Percentiles rank a stretch among this genome's conserved stretches.
These are phyloP conservation scores for Pneumocystis canis DNA, from an alignment of 1,139 yeast genomes.

Conservation along the genomic window DNA sequence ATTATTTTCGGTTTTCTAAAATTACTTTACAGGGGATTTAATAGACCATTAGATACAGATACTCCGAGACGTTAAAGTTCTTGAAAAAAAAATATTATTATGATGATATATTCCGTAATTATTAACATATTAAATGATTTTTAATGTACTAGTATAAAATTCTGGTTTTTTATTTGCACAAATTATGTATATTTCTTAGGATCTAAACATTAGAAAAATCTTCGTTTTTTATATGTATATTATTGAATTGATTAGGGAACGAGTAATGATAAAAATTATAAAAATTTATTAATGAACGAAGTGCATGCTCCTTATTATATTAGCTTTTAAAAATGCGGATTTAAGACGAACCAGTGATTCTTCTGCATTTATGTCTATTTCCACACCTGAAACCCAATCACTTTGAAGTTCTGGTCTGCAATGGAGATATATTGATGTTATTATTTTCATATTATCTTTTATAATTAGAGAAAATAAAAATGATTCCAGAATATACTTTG, in stretches of 20 bases:
- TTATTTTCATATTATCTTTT: slow-evolving; percentile 63
- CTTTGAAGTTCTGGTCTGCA: slow-evolving; percentile 60
- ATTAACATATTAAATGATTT: neutral
- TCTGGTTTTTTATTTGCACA: neutral
- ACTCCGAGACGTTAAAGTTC: neutral
- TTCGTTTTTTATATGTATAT: neutral
- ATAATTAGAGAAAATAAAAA: neutral
- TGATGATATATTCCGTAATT: neutral
- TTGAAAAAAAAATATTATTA: neutral
- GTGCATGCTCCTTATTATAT: neutral
- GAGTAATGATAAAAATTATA: neutral
- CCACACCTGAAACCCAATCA: slow-evolving; percentile 80
- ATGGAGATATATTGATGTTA: slow-evolving; percentile 71
- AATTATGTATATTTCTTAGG: neutral
- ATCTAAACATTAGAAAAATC: neutral
- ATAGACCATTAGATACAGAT: neutral
- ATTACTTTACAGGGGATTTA: neutral
- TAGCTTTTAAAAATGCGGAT: neutral
- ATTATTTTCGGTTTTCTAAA: slow-evolving; percentile 3
- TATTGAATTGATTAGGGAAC: neutral
- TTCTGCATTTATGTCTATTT: slow-evolving; percentile 57
- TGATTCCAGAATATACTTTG: slow-evolving; percentile 28
- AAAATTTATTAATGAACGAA: neutral
- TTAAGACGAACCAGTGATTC: slow-evolving; percentile 34
- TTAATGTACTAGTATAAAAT: neutral